These are phyloP conservation scores for Xerocomellus chrysenteron DNA, from an alignment of 768 basidiomycete species.

Conservation along the genomic window DNA sequence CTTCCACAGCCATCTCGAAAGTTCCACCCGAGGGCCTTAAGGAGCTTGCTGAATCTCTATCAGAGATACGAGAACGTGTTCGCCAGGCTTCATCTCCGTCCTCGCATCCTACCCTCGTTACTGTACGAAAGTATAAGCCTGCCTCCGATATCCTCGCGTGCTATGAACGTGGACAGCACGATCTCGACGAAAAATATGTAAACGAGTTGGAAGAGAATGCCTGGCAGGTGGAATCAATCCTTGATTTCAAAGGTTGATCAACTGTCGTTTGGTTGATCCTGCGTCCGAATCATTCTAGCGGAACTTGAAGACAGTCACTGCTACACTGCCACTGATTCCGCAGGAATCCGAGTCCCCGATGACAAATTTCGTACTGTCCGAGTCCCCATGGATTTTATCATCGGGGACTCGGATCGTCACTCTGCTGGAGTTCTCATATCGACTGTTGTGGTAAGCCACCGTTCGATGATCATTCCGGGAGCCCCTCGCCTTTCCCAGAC, in stretches of 20 bases:
- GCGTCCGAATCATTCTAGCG: too few relatives aligned
- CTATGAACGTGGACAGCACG: constrained; percentile 76
- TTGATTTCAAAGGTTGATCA: not conserved
- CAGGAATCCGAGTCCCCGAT: too few relatives aligned
- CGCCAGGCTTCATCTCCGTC: constrained; percentile 31
- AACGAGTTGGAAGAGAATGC: constrained; percentile 92
- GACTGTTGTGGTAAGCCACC: not conserved
- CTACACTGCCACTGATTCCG: too few relatives aligned
- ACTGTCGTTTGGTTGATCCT: not conserved
- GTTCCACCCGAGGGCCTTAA: constrained; percentile 42
- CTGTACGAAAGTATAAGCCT: constrained; percentile 94
- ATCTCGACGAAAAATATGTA: constrained; percentile 98
- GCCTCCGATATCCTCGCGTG: constrained; percentile 82
- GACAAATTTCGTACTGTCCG: not conserved
- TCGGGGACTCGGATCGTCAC: not conserved
- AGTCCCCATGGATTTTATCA: not conserved
- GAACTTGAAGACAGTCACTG: too few relatives aligned
- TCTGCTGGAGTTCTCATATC: not conserved
- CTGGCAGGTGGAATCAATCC: constrained; percentile 47
- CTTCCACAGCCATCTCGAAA: constrained; percentile 12
- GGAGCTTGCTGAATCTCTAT: constrained; percentile 55
- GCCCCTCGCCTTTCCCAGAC: not conserved
- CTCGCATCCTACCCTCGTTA: constrained; percentile 53
- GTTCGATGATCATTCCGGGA: not conserved
- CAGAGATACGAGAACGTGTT: constrained; percentile 52